Evolutionary conservation across 2,329 filamentous ascomycete genomes (phyloP), one percentile per base, ranked within the genome.

Genomic region (Ceratocystis diversiconidia): DNA sequence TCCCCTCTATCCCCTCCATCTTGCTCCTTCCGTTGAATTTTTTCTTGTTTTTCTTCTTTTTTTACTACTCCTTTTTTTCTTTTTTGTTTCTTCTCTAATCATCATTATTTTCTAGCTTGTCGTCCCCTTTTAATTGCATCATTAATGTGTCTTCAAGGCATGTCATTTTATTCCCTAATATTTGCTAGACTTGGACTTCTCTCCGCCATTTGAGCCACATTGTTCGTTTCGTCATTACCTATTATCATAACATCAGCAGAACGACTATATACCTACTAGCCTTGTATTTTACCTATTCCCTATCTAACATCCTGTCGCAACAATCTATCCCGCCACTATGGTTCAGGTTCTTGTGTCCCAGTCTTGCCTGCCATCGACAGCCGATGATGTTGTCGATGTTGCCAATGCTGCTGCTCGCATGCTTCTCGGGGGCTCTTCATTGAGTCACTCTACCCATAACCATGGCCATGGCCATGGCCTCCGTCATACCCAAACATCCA

Each of bases 321-420:
- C 30, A 32, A 17, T 50, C 52, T 30, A 5, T 19, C 25, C 41
- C 36, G 36, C 61, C 25, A 46, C 12, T 6, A 65, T 65, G 63
- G 55, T 55, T 12, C 52, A 65, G 43, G 63, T 61, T 30, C 52
- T 65, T 1, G 43, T 63, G n/a, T 52, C 44, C n/a, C 62, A 50
- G 43, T 19, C 59, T n/a, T 15, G 30, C 1, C 59, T 30, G 15
- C 64, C 64, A 7, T 41, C 64, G 2, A 50, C 57, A 7, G 25
- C 61, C 3, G 46, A 61, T 28, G 59, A 50, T 5, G 44, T 63
- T 5, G 43, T 32, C 19, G 60, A 44, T 50, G 62, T 52, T n/a
- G 65, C 65, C 55, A 61, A 25, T 7, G 52, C 55, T 8, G 65
- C 62, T n/a, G 65, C 65, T 52, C 52, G 59, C 7, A 62, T 62